Evolutionary conservation across 192 early-diverging fungal species (phyloP).

Genomic region (Chytriomyces sp.): DNA sequence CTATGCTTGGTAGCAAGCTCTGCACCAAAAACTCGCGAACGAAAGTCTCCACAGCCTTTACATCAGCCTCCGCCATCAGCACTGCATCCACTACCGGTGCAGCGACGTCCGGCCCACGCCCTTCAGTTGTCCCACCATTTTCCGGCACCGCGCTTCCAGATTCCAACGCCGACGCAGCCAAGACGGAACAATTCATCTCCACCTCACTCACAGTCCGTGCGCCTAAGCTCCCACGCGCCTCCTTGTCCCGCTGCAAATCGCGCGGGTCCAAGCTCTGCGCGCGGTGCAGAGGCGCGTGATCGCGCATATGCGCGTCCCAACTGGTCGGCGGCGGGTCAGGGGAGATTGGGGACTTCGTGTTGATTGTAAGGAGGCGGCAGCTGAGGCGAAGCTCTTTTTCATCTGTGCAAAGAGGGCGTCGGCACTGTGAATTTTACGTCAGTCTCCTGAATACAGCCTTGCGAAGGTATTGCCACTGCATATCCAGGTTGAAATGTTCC

Average conservation of each 20-base stretch:
- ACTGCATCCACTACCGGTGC: too few relatives aligned
- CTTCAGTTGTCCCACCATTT: slow-evolving; percentile 2
- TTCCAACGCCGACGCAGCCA: neutral
- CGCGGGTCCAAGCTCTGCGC: too few relatives aligned
- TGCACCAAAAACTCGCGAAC: slow-evolving; percentile 68
- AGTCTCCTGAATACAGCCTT: too few relatives aligned
- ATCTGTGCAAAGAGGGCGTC: slow-evolving; percentile 61
- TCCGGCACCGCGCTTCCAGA: neutral
- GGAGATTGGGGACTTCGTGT: slow-evolving; percentile 44
- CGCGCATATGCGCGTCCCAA: slow-evolving; percentile 50
- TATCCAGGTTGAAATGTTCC: neutral
- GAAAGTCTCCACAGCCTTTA: slow-evolving; percentile 54
- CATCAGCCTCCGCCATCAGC: slow-evolving; percentile 42
- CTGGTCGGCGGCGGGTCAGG: slow-evolving; percentile 37
- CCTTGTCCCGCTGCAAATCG: too few relatives aligned
- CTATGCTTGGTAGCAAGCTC: slow-evolving; percentile 86
- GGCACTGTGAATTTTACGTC: slow-evolving; percentile 56
- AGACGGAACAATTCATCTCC: slow-evolving; percentile 12
- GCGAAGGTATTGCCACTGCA: too few relatives aligned
- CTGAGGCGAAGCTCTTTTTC: slow-evolving; percentile 68
- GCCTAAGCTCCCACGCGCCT: too few relatives aligned
- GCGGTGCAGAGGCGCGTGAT: slow-evolving; percentile 41
- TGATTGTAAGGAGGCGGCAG: slow-evolving; percentile 64
- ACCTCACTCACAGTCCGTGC: slow-evolving; percentile 4
- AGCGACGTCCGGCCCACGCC: too few relatives aligned